Percentiles rank a stretch among this genome's conserved stretches.
phyloP scores from a whole-genome alignment of 495 filamentous ascomycete genomes.

The Xylaria longipes region DNA sequence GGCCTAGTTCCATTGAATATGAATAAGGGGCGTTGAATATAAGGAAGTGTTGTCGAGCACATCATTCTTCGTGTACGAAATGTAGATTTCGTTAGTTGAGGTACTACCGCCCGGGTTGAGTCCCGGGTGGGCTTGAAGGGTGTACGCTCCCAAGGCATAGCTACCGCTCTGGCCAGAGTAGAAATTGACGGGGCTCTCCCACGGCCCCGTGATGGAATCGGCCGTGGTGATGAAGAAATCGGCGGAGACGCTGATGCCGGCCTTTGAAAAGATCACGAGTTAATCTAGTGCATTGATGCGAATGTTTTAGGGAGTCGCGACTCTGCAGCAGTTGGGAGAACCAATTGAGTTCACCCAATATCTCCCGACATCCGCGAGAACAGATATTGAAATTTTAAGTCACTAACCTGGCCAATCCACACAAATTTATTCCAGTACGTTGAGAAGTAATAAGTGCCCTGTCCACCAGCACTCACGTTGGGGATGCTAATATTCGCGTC shows the following conservation, averaged over 20 bases:
- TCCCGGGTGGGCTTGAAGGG: constrained; percentile 40
- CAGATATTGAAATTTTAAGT: not conserved
- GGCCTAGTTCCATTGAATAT: constrained; percentile 26
- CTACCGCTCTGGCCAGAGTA: constrained; percentile 34
- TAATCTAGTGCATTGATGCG: not conserved
- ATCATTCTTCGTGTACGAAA: constrained; percentile 38
- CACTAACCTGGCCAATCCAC: constrained; percentile 41
- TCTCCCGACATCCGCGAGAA: not conserved
- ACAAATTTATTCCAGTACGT: constrained; percentile 36
- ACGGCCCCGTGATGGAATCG: constrained; percentile 39
- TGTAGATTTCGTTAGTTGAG: constrained; percentile 38
- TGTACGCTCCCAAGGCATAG: constrained; percentile 31
- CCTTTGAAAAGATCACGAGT: constrained; percentile 10
- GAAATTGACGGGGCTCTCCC: constrained; percentile 36
- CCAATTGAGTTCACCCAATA: not conserved
- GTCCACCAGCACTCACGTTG: constrained; percentile 39
- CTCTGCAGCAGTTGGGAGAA: not conserved
- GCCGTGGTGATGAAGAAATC: constrained; percentile 46
- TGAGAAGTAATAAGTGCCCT: constrained; percentile 45
- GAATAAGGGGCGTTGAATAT: constrained; percentile 23
- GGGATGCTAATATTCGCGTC: constrained; percentile 30
- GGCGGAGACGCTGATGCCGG: constrained; percentile 28
- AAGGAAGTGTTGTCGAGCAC: not conserved
- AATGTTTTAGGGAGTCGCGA: not conserved
- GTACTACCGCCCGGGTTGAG: constrained; percentile 24